Conservation (phyloP, 208 protist species). For the Acanthamoeba royreba region DNA sequence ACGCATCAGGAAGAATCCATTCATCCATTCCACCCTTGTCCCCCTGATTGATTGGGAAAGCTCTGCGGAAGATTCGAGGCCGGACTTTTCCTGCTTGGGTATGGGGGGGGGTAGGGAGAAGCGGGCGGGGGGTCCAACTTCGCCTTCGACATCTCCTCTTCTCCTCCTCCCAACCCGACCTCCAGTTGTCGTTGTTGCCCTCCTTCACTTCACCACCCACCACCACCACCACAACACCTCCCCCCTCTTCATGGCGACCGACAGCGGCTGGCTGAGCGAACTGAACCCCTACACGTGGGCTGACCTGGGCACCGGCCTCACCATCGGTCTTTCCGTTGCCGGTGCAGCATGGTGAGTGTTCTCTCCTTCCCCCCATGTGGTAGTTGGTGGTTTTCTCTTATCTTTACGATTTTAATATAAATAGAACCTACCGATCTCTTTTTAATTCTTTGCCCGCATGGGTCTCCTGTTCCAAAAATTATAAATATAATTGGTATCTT, state of each 20-base stretch:
- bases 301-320: constrained; percentile 73
- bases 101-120: no score
- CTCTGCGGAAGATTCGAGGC: no score
- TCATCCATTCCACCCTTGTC: no score
- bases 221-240: not conserved
- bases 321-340: constrained; percentile 82
- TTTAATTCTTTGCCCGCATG: not conserved
- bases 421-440: not conserved
- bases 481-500: not conserved
- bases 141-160: no score
- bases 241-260: not conserved
- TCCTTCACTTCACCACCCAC: not conserved
- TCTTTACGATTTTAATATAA: not conserved
- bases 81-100: no score
- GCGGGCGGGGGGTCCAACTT: no score
- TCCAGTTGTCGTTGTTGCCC: not conserved
- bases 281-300: constrained; percentile 75
- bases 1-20: not conserved
- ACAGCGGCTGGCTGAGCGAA: constrained; percentile 41
- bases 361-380: not conserved
- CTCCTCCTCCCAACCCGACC: no score
- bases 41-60: no score
- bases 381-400: not conserved
- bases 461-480: not conserved
- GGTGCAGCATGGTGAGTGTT: constrained; percentile 79